Conservation (phyloP, 192 early-diverging fungal species). For the Linnemannia hyalina region DNA sequence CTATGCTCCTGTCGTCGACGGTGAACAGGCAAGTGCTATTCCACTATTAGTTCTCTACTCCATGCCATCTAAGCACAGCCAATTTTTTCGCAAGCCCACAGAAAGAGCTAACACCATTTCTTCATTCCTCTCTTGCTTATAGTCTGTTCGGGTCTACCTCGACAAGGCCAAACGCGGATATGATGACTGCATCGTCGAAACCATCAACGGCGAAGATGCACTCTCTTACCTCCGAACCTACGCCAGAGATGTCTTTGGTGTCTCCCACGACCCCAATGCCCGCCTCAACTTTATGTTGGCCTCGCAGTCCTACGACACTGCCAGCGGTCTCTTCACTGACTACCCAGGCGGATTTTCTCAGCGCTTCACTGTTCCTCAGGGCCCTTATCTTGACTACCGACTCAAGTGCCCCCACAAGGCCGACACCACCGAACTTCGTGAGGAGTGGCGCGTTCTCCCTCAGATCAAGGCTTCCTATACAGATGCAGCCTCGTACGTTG, state of each 20-base stretch:
- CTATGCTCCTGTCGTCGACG: constrained; percentile 26
- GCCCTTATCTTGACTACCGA: not conserved
- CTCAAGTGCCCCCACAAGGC: not conserved
- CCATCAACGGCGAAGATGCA: constrained; percentile 30
- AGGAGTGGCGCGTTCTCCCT: not conserved
- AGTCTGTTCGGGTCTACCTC: constrained; percentile 18
- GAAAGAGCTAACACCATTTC: not conserved
- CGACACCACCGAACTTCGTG: not conserved
- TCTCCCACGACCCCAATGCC: constrained; percentile 20
- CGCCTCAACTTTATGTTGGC: constrained; percentile 28
- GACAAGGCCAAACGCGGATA: not conserved
- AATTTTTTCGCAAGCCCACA: not conserved
- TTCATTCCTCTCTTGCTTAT: not conserved
- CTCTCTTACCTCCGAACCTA: constrained; percentile 9
- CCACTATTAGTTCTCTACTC: no score
- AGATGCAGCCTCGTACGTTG: not conserved
- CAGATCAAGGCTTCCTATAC: not conserved
- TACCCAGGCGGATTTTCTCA: not conserved
- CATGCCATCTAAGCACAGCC: no score
- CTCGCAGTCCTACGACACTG: not conserved
- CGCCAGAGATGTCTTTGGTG: constrained; percentile 8
- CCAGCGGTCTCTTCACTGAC: not conserved
- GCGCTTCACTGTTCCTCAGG: not conserved
- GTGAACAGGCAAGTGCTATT: constrained; percentile 13
- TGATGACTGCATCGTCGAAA: constrained; percentile 27